These are phyloP conservation scores for Astragalus membranaceus DNA, from an alignment of 306 rosid species.

Conservation along the genomic window DNA sequence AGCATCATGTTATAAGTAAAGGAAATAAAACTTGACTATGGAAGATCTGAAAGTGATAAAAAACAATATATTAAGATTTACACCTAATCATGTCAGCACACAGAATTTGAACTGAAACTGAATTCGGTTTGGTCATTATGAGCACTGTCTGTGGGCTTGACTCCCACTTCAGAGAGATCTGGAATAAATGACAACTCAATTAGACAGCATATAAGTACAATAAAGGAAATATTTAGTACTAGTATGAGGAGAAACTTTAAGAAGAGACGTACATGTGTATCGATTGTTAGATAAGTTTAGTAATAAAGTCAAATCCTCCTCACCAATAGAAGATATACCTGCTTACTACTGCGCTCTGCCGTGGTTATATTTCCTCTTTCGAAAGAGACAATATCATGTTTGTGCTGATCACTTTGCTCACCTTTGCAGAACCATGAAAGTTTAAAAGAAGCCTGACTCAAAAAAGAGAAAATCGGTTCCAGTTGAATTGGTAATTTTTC, in stretches of 20 bases:
- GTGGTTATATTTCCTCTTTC: slow-evolving; percentile 94
- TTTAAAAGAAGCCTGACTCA: slow-evolving; percentile 76
- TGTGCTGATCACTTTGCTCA: slow-evolving; percentile 73
- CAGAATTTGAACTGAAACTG: slow-evolving; percentile 66
- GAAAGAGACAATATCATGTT: slow-evolving; percentile 90
- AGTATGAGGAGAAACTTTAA: background rate
- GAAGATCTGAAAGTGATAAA: background rate
- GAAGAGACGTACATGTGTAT: background rate
- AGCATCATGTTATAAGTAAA: background rate
- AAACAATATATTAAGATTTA: slow-evolving; percentile 20
- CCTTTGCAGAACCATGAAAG: slow-evolving; percentile 93
- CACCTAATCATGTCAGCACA: slow-evolving; percentile 93
- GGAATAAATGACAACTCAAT: slow-evolving; percentile 38
- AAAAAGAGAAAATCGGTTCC: slow-evolving; percentile 3
- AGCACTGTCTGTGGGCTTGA: slow-evolving; percentile 84
- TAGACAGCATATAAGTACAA: slow-evolving; percentile 21
- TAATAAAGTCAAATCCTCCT: slow-evolving; percentile 21
- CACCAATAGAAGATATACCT: slow-evolving; percentile 44
- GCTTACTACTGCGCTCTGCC: slow-evolving; percentile 94
- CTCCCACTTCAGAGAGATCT: slow-evolving; percentile 97
- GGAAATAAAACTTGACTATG: background rate
- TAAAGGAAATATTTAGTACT: background rate
- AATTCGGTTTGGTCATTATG: slow-evolving; percentile 89
- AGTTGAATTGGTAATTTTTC: slow-evolving; percentile 3
- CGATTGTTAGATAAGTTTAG: background rate